Evolutionary conservation across 2,329 filamentous ascomycete genomes (phyloP), one percentile per base, ranked within the genome.

Genomic region (Fusarium mundagurra): DNA sequence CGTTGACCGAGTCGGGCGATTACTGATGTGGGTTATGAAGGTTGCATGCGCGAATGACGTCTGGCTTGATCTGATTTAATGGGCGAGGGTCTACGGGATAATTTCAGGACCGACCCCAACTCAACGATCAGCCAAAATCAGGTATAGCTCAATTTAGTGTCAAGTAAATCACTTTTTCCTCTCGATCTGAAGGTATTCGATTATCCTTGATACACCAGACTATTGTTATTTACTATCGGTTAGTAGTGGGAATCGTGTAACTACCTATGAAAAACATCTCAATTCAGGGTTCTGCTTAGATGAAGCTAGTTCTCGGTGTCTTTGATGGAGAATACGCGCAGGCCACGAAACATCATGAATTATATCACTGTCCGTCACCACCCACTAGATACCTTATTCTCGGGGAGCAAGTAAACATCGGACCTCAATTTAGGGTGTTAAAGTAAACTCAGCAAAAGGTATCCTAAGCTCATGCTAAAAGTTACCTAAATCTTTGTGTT

Each of bases 41-140:
- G 71, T 61, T 67, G 64, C 45, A 50, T 53, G 72, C 69, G 54
- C 48, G 71, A 77, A 78, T 78, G 76, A 78, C 77, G 77, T 78
- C 74, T 78, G 70, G 69, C 59, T 66, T 73, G 73, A 74, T 74
- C 67, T 48, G 63, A 47, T 74, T 66, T 48, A 63, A 47, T 68
- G 63, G 39, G 61, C 70, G 69, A 69, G 73, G 66, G 65, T 68
- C 54, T 31, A 67, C 55, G 58, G 69, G 70, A 67, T 70, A 73
- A 75, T 64, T 66, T 59, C 70, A 72, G 69, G 55, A 51, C 69
- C 67, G 67, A 60, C 39, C 47, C 38, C 64, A 59, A 48, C 69
- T 65, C 41, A 66, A 29, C 34, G 44, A 38, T 22, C 27, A 50
- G 27, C 48, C 41, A 17, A 50, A 33, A 17, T 45, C 57, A 43